Evolutionary conservation across 805 yeast species (phyloP).

Genomic region (Metschnikowia arizonensis): DNA sequence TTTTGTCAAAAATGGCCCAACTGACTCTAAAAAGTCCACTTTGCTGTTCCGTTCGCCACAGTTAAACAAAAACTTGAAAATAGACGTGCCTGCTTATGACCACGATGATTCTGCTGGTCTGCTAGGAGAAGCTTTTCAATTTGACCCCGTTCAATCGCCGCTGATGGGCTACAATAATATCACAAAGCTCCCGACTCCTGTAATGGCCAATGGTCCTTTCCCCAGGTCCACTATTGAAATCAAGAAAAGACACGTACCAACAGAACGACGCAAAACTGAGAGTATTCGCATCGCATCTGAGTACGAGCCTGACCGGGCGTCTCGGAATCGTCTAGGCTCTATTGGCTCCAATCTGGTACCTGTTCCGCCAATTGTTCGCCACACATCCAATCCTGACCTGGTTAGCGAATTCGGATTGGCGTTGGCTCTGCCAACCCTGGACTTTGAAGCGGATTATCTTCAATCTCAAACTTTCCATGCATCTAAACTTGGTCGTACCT

Average conservation of each 20-base stretch:
- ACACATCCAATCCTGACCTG: slow-evolving; percentile 11
- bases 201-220: slow-evolving; percentile 18
- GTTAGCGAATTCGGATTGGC: background rate
- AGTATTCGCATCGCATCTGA: slow-evolving; percentile 14
- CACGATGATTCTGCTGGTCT: background rate
- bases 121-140: slow-evolving; percentile 14
- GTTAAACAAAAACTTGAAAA: slow-evolving; percentile 8
- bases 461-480: slow-evolving; percentile 12
- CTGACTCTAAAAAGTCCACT: background rate
- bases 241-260: slow-evolving; percentile 7
- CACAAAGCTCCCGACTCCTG: slow-evolving; percentile 46
- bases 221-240: slow-evolving; percentile 6
- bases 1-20: background rate
- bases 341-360: background rate
- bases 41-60: slow-evolving; percentile 4
- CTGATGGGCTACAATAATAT: slow-evolving; percentile 27
- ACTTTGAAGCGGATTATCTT: slow-evolving; percentile 2
- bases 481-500: slow-evolving; percentile 7
- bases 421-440: slow-evolving; percentile 16
- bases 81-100: slow-evolving; percentile 10
- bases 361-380: slow-evolving; percentile 4
- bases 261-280: background rate
- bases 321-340: slow-evolving; percentile 4
- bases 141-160: slow-evolving; percentile 2
- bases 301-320: slow-evolving; percentile 8